Evolutionary conservation across 2,329 filamentous ascomycete genomes (phyloP), one percentile per base, ranked within the genome.

Genomic region (Aspergillus aculeatinus): DNA sequence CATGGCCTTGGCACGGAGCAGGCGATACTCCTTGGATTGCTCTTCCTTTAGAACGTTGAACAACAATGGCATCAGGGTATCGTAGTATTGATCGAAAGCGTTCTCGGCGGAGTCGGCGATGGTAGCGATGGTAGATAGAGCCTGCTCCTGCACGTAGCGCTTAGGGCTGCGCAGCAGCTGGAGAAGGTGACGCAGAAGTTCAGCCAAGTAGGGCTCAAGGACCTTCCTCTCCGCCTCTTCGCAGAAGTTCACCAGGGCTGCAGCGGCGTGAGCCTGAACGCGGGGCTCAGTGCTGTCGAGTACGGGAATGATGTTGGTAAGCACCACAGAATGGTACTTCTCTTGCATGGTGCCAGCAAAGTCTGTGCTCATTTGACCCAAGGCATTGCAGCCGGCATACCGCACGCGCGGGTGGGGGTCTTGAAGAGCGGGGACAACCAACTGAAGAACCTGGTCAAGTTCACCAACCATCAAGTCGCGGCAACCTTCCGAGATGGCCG

Each of bases 301-400:
- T 0, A 97, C 94, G 1, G 94, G 93, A 57, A 99, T 92, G 58
- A 99, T 95, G 67, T 92, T 92, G 67, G 88, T 91, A 55, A 99
- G 84, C 16, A 99, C 91, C 49, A 88, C 83, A 65, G 91, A 86
- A 76, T 96, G 95, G 76, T 96, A 96, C 70, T 96, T 95, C 67
- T 91, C 90, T 77, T 99, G 95, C 94, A 99, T 98, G 11, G 90
- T 96, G 12, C 93, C 93, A 12, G 96, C 94, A 76, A 99, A 99
- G 73, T 99, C 95, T 33, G 95, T 99, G 80, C 94, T 98, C 95
- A 99, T 99, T 77, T 99, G 95, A 29, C 95, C 95, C n/a, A 99
- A 85, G 48, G 95, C 95, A 73, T 99, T 98, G 81, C 95, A 99
- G 35, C 93, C 95, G 55, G 95, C 95, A 88, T 96, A 99, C 70